Evolutionary conservation across 345 rosid species (phyloP), one percentile per base, ranked within the genome.

Genomic region (Brassica cretica): DNA sequence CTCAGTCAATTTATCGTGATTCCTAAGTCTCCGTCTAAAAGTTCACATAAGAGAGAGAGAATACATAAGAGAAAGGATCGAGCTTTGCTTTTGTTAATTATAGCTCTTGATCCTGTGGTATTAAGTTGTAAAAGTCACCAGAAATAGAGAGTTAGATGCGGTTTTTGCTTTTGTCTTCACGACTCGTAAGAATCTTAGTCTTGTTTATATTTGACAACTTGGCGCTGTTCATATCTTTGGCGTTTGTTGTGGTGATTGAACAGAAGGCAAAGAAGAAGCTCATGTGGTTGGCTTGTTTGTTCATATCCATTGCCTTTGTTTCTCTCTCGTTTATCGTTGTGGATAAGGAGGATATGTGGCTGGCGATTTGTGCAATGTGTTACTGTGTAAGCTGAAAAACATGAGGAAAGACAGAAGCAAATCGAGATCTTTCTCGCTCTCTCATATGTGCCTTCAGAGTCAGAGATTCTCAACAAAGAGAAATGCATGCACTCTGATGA

Each of bases 261-360:
- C 89, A 86, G 46, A 92, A 85, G 86, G 98, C 91, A 16, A 94
- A 90, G 90, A 86, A 84, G 87, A 95, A 89, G 85, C 93, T 94
- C 70, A 90, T 94, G 98, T 94, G 98, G 94, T 66, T 85, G 64
- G 98, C 97, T 6, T 94, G 98, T 82, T 88, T 94, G 71, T 92
- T 84, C 84, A 89, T 94, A 86, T 90, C 97, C 6, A 72, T 88
- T n/a, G 84, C 97, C n/a, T 94, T 90, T 73, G 83, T 94, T 78
- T 88, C 97, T 58, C 89, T 94, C 25, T 83, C 90, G 9, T 94
- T 90, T 81, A 86, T 92, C 63, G 92, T 92, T 8, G 96, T 90
- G 68, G 98, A 96, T 9, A 74, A 86, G 74, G 77, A 84, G 2
- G 88, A 86, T 9, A 80, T 79, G 75, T 90, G 93, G 94, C 91